Percentiles rank a stretch among this genome's conserved stretches.
These are phyloP conservation scores for Achlya hypogyna DNA, from an alignment of 352 stramenopile species.

Conservation along the genomic window DNA sequence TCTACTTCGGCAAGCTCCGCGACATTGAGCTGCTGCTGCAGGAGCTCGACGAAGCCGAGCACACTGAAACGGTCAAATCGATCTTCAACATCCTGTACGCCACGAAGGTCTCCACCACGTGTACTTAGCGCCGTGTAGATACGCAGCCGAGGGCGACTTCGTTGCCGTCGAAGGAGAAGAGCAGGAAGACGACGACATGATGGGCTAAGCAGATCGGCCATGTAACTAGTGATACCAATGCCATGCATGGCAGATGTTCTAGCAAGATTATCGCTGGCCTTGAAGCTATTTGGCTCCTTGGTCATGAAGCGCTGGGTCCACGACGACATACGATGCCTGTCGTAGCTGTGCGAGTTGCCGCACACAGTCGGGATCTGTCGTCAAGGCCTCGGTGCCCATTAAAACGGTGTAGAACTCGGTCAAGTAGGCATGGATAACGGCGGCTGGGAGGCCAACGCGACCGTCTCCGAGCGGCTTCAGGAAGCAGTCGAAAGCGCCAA, in stretches of 20 bases:
- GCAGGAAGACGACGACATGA: conserved; percentile 29
- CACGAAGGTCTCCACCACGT: neutral
- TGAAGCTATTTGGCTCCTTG: no score
- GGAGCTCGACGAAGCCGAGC: conserved; percentile 42
- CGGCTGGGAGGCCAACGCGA: neutral
- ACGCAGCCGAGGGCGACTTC: conserved; percentile 55
- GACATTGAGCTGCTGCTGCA: conserved; percentile 96
- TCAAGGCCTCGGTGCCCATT: conserved; percentile 6
- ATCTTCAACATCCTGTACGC: conserved; percentile 83
- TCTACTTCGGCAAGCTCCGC: conserved; percentile 99
- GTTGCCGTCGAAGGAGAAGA: conserved; percentile 29
- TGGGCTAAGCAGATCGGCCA: conserved; percentile 2
- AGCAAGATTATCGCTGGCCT: no score
- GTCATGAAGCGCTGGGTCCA: no score
- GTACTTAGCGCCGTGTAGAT: neutral
- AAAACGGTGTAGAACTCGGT: conserved; percentile 18
- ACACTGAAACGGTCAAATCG: conserved; percentile 46
- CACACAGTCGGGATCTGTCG: neutral
- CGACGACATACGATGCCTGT: neutral
- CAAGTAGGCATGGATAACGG: neutral
- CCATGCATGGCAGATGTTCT: no score
- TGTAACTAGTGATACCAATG: neutral
- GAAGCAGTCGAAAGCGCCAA: neutral
- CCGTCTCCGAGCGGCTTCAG: neutral
- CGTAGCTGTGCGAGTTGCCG: neutral